Evolutionary conservation across 257 asterid species (phyloP).

Genomic region (Ballota nigra): DNA sequence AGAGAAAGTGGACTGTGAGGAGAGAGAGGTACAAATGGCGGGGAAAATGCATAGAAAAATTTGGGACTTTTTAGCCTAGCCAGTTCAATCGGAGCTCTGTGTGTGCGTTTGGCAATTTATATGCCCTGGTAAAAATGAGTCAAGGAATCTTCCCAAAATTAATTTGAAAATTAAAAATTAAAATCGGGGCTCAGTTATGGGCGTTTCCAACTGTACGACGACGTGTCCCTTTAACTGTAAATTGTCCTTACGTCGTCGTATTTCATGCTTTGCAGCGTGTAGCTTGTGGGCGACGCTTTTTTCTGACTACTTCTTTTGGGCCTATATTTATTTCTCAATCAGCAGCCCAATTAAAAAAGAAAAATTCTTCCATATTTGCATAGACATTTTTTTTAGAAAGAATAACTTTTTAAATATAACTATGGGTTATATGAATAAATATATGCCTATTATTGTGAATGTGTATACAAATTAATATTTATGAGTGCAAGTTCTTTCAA

Average conservation of each 20-base stretch:
- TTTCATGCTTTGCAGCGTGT: not conserved
- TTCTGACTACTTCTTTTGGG: not conserved
- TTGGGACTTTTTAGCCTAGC: slow-evolving; percentile 25
- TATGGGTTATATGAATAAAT: too few species aligned
- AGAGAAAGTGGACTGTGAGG: slow-evolving; percentile 36
- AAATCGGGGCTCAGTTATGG: not conserved
- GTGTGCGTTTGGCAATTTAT: slow-evolving; percentile 1
- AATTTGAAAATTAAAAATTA: not conserved
- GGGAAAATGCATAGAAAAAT: slow-evolving; percentile 39
- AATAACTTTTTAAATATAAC: too few species aligned
- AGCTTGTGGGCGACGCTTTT: slow-evolving; percentile 33
- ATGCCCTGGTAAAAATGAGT: slow-evolving; percentile 30
- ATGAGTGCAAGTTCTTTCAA: too few species aligned
- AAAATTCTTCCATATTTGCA: too few species aligned
- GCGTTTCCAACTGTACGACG: not conserved
- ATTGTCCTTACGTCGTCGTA: slow-evolving; percentile 25
- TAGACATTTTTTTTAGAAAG: too few species aligned
- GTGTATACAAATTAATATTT: too few species aligned
- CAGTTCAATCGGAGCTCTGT: not conserved
- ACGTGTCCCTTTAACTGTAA: not conserved
- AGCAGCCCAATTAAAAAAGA: not conserved
- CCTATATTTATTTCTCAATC: too few species aligned
- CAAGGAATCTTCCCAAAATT: not conserved
- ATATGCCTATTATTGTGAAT: too few species aligned
- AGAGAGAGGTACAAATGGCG: slow-evolving; percentile 59